Percentiles rank a stretch among this genome's conserved stretches.
phyloP scores from a whole-genome alignment of 345 rosid species.

The Euphorbia pulcherrima region DNA sequence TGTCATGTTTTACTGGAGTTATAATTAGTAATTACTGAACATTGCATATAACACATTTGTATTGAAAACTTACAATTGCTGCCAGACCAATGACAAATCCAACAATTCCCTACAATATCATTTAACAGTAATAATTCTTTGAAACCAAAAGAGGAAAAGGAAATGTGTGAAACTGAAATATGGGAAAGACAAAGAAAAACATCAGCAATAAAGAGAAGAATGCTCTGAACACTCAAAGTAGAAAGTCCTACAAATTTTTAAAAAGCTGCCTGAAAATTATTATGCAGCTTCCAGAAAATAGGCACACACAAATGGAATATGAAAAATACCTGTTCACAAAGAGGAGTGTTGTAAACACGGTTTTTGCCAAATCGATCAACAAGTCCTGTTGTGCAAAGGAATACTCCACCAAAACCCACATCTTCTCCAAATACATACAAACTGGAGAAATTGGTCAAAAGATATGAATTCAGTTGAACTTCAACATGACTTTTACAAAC shows the following conservation, averaged over 20 bases:
- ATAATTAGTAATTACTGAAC: not conserved
- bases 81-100: conserved; percentile 94
- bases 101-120: conserved; percentile 63
- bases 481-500: too few species aligned
- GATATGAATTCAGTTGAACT: too few species aligned
- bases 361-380: conserved; percentile 71
- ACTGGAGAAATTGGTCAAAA: conserved; percentile 30
- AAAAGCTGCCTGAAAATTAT: too few species aligned
- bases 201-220: too few species aligned
- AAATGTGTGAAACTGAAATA: not conserved
- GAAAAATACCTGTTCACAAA: conserved; percentile 76
- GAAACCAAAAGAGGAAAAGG: not conserved
- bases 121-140: not conserved
- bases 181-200: too few species aligned
- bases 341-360: conserved; percentile 88
- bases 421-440: conserved; percentile 89
- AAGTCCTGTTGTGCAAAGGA: conserved; percentile 83
- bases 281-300: too few species aligned
- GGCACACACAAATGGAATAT: not conserved
- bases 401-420: conserved; percentile 90
- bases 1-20: conserved; percentile 24
- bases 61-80: conserved; percentile 63
- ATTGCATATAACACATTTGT: not conserved
- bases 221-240: too few species aligned
- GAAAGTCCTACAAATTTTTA: too few species aligned